A percentile compares a stretch with the other conserved stretches of the same genome.
phyloP scores from a whole-genome alignment of 495 filamentous ascomycete genomes.

The Glarea lozoyensis region DNA sequence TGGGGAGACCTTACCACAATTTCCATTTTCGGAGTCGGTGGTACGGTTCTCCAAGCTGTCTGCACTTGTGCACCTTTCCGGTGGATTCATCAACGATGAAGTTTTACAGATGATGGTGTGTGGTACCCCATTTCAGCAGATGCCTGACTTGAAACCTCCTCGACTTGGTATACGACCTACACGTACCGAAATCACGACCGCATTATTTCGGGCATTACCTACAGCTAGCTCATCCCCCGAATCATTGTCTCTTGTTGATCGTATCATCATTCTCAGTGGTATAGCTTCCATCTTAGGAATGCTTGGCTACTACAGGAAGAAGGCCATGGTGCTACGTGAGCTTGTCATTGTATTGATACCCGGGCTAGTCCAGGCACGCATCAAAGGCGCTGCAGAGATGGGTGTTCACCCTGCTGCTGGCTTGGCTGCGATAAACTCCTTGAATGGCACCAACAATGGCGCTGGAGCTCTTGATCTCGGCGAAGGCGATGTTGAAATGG shows the following conservation, averaged over 20 bases:
- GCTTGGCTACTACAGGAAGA: conserved; percentile 74
- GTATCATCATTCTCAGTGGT: conserved; percentile 69
- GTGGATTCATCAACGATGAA: conserved; percentile 58
- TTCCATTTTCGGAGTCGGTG: conserved; percentile 72
- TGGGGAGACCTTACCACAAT: conserved; percentile 69
- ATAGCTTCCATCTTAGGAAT: conserved; percentile 73
- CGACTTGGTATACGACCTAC: conserved; percentile 40
- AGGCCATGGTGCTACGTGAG: conserved; percentile 77
- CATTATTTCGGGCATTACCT: conserved; percentile 68
- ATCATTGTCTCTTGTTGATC: conserved; percentile 57
- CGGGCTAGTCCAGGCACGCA: conserved; percentile 83
- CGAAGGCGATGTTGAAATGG: conserved; percentile 66
- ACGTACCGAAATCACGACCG: conserved; percentile 58
- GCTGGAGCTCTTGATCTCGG: conserved; percentile 64
- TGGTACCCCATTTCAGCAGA: conserved; percentile 34
- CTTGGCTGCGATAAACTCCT: conserved; percentile 50
- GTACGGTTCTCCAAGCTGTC: conserved; percentile 72
- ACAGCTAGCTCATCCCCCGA: conserved; percentile 46
- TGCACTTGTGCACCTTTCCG: conserved; percentile 56
- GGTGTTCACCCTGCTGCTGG: conserved; percentile 92
- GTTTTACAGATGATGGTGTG: conserved; percentile 60
- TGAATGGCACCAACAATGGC: conserved; percentile 34
- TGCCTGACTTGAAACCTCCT: conserved; percentile 20
- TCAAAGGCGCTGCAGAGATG: conserved; percentile 84
- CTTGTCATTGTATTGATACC: conserved; percentile 74